phyloP scores from a whole-genome alignment of 164 flowering plant genomes.

The Piper longum region DNA sequence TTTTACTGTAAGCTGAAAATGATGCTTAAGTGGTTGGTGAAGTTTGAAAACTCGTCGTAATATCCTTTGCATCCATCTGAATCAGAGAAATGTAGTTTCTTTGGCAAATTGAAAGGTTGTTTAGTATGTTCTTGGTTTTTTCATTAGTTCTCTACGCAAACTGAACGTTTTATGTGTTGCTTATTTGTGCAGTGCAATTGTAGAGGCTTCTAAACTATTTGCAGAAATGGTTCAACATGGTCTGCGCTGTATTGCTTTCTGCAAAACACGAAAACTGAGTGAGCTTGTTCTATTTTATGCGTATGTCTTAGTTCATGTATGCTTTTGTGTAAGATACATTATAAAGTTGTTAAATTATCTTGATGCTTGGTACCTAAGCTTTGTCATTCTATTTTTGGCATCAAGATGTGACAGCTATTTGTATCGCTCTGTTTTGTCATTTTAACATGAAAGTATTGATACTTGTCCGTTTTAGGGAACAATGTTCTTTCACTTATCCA shows the following conservation, averaged over 20 bases:
- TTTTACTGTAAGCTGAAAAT: too few species aligned
- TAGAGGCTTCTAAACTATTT: slow-evolving; percentile 62
- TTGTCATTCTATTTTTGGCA: too few species aligned
- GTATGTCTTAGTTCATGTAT: slow-evolving; percentile 29
- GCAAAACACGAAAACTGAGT: slow-evolving; percentile 88
- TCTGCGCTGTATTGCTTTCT: slow-evolving; percentile 86
- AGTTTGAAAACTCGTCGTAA: too few species aligned
- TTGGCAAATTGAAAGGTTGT: too few species aligned
- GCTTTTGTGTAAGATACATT: not conserved
- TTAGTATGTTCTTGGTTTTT: too few species aligned
- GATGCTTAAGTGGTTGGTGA: too few species aligned
- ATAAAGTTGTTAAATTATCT: not conserved
- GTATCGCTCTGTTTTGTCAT: not conserved
- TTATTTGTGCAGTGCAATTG: slow-evolving; percentile 63
- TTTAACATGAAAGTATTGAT: not conserved
- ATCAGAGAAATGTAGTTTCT: too few species aligned
- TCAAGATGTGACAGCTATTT: too few species aligned
- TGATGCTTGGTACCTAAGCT: not conserved
- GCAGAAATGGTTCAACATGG: slow-evolving; percentile 98
- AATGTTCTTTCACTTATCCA: not conserved
- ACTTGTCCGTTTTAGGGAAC: not conserved
- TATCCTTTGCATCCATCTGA: too few species aligned
- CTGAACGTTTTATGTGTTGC: not conserved
- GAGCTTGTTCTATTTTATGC: slow-evolving; percentile 81
- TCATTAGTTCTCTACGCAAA: too few species aligned